phyloP scores from a whole-genome alignment of 2,329 filamentous ascomycete genomes.

The Rhexocercosporidium sp. region DNA sequence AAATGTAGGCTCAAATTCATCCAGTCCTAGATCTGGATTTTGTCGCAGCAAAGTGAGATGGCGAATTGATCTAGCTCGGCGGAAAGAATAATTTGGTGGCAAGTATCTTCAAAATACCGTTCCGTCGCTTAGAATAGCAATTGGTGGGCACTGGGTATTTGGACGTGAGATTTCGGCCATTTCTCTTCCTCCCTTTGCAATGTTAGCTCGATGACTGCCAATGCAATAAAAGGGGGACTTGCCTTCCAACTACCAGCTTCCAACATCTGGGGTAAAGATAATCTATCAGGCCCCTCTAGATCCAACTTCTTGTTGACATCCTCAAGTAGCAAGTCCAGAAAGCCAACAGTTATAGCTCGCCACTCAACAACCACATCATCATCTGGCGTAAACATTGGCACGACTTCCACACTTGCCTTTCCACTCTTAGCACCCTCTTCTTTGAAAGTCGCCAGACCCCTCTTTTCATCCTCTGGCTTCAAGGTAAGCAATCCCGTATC shows the following conservation, averaged over 20 bases:
- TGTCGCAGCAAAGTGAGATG: not conserved
- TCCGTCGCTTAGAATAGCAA: slow-evolving; percentile 94
- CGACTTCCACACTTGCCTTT: slow-evolving; percentile 73
- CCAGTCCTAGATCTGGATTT: not conserved
- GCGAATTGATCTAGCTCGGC: not conserved
- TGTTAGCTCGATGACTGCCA: slow-evolving; percentile 18
- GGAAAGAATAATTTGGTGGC: not conserved
- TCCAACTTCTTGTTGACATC: slow-evolving; percentile 73
- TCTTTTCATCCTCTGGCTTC: slow-evolving; percentile 70
- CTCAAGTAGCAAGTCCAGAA: slow-evolving; percentile 71
- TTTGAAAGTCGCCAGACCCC: slow-evolving; percentile 72
- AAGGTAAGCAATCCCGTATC: slow-evolving; percentile 81
- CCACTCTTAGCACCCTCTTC: slow-evolving; percentile 75
- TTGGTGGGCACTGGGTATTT: slow-evolving; percentile 85
- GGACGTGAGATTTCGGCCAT: slow-evolving; percentile 94
- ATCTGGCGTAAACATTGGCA: slow-evolving; percentile 73
- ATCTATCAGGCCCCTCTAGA: slow-evolving; percentile 69
- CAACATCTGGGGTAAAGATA: slow-evolving; percentile 86
- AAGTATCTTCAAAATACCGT: slow-evolving; percentile 78
- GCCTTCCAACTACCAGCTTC: slow-evolving; percentile 99
- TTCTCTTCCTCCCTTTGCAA: slow-evolving; percentile 80
- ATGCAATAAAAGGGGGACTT: slow-evolving; percentile 42
- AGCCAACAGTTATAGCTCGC: slow-evolving; percentile 76
- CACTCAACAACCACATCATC: slow-evolving; percentile 84
- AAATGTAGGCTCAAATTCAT: not conserved